A percentile compares a stretch with the other conserved stretches of the same genome.
Evolutionary conservation across 257 asterid species (phyloP).

Genomic region (Prunella vulgaris): DNA sequence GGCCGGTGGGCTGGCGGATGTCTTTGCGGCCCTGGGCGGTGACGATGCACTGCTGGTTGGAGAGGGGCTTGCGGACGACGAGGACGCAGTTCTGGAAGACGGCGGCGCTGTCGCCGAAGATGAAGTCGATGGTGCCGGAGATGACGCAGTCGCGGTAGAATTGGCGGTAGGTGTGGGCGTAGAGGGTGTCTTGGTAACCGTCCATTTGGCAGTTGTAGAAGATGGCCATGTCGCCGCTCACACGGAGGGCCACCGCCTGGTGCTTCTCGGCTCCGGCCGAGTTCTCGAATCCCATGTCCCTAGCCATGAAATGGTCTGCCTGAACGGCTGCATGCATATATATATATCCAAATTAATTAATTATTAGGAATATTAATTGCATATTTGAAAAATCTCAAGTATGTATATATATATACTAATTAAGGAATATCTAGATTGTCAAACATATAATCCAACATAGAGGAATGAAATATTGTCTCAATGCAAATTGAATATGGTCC

Average conservation of each 20-base stretch:
- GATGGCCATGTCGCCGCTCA: constrained; percentile 57
- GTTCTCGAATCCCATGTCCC: constrained; percentile 76
- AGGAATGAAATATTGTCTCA: too few species aligned
- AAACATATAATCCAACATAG: too few species aligned
- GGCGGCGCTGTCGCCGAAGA: constrained; percentile 76
- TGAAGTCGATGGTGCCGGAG: constrained; percentile 82
- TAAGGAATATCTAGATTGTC: too few species aligned
- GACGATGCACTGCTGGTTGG: constrained; percentile 59
- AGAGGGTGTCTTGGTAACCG: constrained; percentile 82
- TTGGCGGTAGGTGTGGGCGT: constrained; percentile 75
- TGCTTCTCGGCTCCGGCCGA: constrained; percentile 71
- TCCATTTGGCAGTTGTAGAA: constrained; percentile 76
- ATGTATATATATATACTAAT: too few species aligned
- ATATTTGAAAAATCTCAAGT: too few species aligned
- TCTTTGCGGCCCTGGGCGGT: constrained; percentile 90
- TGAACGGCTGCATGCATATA: constrained; percentile 38
- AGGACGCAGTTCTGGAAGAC: constrained; percentile 72
- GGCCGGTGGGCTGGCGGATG: constrained; percentile 64
- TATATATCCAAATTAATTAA: too few species aligned
- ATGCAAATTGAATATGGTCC: too few species aligned
- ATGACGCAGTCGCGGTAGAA: constrained; percentile 61
- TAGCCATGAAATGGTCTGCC: constrained; percentile 67
- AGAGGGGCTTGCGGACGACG: constrained; percentile 55
- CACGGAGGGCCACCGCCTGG: constrained; percentile 84
- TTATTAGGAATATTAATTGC: too few species aligned